phyloP scores from a whole-genome alignment of 352 stramenopile species.

The Phytophthora syringae region DNA sequence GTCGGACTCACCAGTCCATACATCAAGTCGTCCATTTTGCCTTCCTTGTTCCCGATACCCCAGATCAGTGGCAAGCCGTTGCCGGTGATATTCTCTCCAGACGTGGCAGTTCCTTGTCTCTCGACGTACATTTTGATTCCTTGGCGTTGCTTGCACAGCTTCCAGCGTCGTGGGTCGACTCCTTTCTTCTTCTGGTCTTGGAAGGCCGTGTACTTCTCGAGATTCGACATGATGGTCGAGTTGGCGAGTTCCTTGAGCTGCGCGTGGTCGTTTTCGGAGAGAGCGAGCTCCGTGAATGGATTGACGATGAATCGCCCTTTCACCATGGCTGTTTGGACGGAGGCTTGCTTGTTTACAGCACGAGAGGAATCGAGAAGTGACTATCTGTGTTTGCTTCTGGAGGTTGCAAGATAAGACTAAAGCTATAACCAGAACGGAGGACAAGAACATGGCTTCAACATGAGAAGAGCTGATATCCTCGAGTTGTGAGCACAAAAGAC shows the following conservation, averaged over 20 bases:
- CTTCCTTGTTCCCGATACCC: slow-evolving; percentile 39
- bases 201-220: slow-evolving; percentile 34
- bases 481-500: slow-evolving; percentile 1
- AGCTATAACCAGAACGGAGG: neutral
- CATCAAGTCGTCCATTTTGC: slow-evolving; percentile 55
- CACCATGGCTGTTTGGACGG: slow-evolving; percentile 11
- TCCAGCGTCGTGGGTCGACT: slow-evolving; percentile 43
- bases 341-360: neutral
- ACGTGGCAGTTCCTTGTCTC: slow-evolving; percentile 15
- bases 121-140: slow-evolving; percentile 42
- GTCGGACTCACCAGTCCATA: slow-evolving; percentile 54
- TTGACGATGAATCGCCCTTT: slow-evolving; percentile 43
- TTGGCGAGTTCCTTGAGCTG: slow-evolving; percentile 37
- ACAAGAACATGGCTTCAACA: slow-evolving; percentile 12
- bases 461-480: neutral
- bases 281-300: slow-evolving; percentile 29
- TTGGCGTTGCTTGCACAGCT: slow-evolving; percentile 50
- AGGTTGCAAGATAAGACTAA: slow-evolving; percentile 14
- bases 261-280: slow-evolving; percentile 24
- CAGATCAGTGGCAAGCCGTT: slow-evolving; percentile 44
- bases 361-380: slow-evolving; percentile 18
- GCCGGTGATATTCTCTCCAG: slow-evolving; percentile 23
- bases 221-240: slow-evolving; percentile 26
- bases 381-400: no score
- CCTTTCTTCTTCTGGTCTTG: slow-evolving; percentile 28